These are phyloP conservation scores for Yamadazyma triangularis DNA, from an alignment of 1,139 yeast genomes.

Conservation along the genomic window DNA sequence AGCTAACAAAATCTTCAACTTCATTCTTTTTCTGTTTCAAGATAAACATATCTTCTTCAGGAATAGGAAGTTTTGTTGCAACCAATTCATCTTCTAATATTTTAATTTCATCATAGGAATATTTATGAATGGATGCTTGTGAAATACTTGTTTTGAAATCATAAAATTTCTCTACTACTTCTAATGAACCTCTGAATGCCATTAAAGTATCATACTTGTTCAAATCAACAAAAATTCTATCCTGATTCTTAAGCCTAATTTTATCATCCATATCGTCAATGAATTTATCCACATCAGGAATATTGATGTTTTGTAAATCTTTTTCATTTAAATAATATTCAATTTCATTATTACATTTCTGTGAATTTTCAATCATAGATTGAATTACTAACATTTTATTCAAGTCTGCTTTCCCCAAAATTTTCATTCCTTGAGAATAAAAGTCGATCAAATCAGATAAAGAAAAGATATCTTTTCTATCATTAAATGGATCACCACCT, in stretches of 20 bases:
- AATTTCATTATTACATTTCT: conserved; percentile 25
- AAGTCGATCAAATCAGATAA: conserved; percentile 33
- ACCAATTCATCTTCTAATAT: conserved; percentile 19
- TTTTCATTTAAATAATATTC: conserved; percentile 15
- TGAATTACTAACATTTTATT: conserved; percentile 19
- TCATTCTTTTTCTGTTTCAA: conserved; percentile 5
- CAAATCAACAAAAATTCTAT: conserved; percentile 11
- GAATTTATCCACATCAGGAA: conserved; percentile 9
- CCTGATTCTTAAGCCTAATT: conserved; percentile 7
- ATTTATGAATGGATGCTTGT: conserved; percentile 4
- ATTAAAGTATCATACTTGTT: conserved; percentile 10
- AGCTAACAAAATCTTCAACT: conserved; percentile 41
- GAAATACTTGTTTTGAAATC: conserved; percentile 5
- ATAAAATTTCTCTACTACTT: conserved; percentile 8
- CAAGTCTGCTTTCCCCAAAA: conserved; percentile 27
- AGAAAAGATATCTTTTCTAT: conserved; percentile 31
- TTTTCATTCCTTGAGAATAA: conserved; percentile 35
- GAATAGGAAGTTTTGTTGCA: conserved; percentile 25
- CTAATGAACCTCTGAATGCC: conserved; percentile 12
- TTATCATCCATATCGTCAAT: conserved; percentile 12
- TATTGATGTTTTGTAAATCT: conserved; percentile 3
- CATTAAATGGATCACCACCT: conserved; percentile 40
- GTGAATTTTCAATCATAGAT: conserved; percentile 25
- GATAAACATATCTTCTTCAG: conserved; percentile 12
- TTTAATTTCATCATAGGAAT: conserved; percentile 20